Conservation (phyloP, 2,329 filamentous ascomycete species). For the Fusarium armeniacum region DNA sequence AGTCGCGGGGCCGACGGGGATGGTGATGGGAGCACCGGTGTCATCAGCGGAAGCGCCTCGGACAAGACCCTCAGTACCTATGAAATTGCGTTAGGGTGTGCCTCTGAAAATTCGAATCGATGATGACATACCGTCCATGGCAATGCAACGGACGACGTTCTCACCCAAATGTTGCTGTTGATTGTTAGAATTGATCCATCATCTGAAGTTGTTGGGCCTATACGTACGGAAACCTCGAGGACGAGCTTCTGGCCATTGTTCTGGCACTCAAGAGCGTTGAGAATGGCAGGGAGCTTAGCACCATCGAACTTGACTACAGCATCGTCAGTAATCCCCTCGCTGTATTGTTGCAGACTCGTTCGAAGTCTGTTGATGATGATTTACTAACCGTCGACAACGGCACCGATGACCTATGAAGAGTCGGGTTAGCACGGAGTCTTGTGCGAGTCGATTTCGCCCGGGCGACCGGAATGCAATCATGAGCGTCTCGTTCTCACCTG, state of each 20-base stretch:
- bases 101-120: constrained; percentile 37
- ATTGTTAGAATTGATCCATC: constrained; percentile 55
- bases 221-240: constrained; percentile 92
- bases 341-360: constrained; percentile 18
- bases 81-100: constrained; percentile 30
- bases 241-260: constrained; percentile 96
- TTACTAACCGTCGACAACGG: constrained; percentile 94
- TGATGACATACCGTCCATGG: constrained; percentile 91
- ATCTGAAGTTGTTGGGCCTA: constrained; percentile 16
- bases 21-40: constrained; percentile 94
- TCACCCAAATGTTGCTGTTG: constrained; percentile 97
- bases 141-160: constrained; percentile 99
- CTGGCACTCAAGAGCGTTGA: constrained; percentile 87
- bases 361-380: constrained; percentile 40
- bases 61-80: constrained; percentile 99
- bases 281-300: constrained; percentile 93
- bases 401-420: constrained; percentile 89
- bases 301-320: constrained; percentile 92
- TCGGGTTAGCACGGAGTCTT: constrained; percentile 44
- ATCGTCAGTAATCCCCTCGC: constrained; percentile 46
- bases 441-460: constrained; percentile 28
- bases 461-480: constrained; percentile 44
- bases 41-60: constrained; percentile 88
- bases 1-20: constrained; percentile 92
- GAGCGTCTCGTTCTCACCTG: constrained; percentile 64